Conservation (phyloP, 148 eudicot species). For the Rhododendron vialii region DNA sequence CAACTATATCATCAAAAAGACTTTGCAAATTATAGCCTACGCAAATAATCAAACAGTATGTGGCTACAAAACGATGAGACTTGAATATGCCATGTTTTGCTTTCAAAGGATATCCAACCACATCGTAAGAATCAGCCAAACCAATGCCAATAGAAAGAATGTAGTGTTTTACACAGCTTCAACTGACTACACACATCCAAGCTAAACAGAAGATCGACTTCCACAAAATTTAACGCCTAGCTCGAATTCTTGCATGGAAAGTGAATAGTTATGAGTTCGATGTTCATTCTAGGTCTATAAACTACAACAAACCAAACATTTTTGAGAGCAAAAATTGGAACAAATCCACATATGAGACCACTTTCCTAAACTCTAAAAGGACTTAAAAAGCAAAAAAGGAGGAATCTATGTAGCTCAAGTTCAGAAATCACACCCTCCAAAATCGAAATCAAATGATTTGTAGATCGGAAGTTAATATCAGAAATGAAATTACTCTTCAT, state of each 20-base stretch:
- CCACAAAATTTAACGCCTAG: too few relatives aligned
- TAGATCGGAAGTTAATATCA: too few relatives aligned
- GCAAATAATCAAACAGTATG: conserved; percentile 22
- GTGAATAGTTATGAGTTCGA: too few relatives aligned
- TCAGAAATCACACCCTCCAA: background rate
- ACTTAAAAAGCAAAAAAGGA: too few relatives aligned
- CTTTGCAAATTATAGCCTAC: conserved; percentile 1
- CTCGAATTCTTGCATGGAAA: too few relatives aligned
- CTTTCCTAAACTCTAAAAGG: background rate
- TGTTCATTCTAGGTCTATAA: too few relatives aligned
- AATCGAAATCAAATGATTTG: background rate
- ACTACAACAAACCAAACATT: too few relatives aligned
- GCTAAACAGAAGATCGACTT: too few relatives aligned
- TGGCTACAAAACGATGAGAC: conserved; percentile 22
- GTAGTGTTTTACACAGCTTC: background rate
- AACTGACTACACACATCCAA: too few relatives aligned
- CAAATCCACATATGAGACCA: background rate
- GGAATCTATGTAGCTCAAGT: background rate
- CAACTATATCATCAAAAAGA: background rate
- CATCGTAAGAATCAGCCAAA: background rate
- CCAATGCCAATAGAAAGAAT: conserved; percentile 17
- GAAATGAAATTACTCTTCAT: too few relatives aligned
- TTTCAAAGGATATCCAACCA: too few relatives aligned
- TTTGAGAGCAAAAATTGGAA: background rate
- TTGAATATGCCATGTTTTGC: too few relatives aligned